Evolutionary conservation across 331 rosid species (phyloP).

Genomic region (Pyracantha coccinea): DNA sequence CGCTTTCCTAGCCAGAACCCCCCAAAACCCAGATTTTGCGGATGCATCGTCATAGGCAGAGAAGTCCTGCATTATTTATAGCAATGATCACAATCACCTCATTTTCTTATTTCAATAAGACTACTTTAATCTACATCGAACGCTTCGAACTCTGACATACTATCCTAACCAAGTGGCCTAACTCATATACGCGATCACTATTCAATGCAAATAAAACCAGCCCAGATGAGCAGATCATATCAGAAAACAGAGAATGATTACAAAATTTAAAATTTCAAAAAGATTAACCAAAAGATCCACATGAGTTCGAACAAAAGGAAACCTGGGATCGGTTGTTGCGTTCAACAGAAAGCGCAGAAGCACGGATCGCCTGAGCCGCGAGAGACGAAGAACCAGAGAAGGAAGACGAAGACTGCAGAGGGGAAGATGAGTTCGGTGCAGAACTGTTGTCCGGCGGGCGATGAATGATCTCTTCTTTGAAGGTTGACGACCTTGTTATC

Average conservation of each 20-base stretch:
- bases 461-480: conserved; percentile 66
- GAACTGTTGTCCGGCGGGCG: conserved; percentile 14
- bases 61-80: conserved; percentile 41
- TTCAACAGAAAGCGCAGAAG: conserved; percentile 45
- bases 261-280: neutral
- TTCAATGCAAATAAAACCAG: neutral
- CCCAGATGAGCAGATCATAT: neutral
- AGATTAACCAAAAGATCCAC: neutral
- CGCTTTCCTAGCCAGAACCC: conserved; percentile 73
- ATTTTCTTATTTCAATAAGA: no score
- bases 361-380: conserved; percentile 69
- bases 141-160: no score
- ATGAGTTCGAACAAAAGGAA: neutral
- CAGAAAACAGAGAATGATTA: neutral
- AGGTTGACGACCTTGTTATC: conserved; percentile 59
- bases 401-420: conserved; percentile 20
- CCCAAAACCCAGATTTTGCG: conserved; percentile 75
- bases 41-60: conserved; percentile 34
- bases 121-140: no score
- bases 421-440: conserved; percentile 19
- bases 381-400: conserved; percentile 46
- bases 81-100: neutral
- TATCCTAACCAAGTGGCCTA: no score
- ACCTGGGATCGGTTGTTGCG: conserved; percentile 57
- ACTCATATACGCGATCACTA: neutral